These are phyloP conservation scores for Moesziomyces antarcticus DNA, from an alignment of 1,284 basidiomycete species.

Conservation along the genomic window DNA sequence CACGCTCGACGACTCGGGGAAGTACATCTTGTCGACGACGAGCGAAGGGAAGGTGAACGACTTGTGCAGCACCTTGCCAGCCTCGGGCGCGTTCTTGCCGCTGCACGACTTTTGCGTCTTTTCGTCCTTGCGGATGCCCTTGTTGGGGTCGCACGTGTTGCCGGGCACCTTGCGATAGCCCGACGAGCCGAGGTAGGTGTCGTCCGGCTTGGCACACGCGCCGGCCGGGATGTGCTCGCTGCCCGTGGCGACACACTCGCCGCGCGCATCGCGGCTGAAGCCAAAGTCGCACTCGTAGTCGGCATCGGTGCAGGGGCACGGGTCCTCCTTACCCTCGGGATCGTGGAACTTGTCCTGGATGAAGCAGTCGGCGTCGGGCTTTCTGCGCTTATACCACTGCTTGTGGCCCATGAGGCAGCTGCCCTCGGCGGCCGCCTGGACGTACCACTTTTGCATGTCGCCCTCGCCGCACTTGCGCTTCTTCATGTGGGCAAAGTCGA, in stretches of 20 bases:
- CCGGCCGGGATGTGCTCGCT: constrained; percentile 86
- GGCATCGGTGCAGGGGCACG: constrained; percentile 83
- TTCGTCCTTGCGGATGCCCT: constrained; percentile 77
- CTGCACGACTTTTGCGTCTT: constrained; percentile 80
- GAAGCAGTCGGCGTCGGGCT: constrained; percentile 85
- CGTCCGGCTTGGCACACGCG: constrained; percentile 74
- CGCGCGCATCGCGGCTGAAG: constrained; percentile 77
- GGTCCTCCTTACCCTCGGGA: constrained; percentile 76
- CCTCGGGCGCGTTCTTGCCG: constrained; percentile 66
- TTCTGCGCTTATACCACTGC: constrained; percentile 94
- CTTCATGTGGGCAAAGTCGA: constrained; percentile 84
- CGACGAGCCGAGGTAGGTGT: constrained; percentile 84
- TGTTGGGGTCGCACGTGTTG: constrained; percentile 79
- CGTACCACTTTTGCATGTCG: constrained; percentile 92
- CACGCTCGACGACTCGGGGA: constrained; percentile 77
- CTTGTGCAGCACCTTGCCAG: constrained; percentile 65
- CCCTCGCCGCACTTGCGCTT: constrained; percentile 76
- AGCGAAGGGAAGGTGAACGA: constrained; percentile 78
- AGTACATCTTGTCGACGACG: constrained; percentile 85
- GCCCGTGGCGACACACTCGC: constrained; percentile 80
- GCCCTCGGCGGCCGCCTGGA: constrained; percentile 74
- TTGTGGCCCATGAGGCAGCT: constrained; percentile 92
- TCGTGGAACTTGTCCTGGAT: constrained; percentile 81
- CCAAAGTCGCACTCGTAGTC: constrained; percentile 98
- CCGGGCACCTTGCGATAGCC: constrained; percentile 93